A percentile compares a stretch with the other conserved stretches of the same genome.
These are phyloP conservation scores for Penicillium psychrosexuale DNA, from an alignment of 2,329 filamentous ascomycete genomes.

Conservation along the genomic window DNA sequence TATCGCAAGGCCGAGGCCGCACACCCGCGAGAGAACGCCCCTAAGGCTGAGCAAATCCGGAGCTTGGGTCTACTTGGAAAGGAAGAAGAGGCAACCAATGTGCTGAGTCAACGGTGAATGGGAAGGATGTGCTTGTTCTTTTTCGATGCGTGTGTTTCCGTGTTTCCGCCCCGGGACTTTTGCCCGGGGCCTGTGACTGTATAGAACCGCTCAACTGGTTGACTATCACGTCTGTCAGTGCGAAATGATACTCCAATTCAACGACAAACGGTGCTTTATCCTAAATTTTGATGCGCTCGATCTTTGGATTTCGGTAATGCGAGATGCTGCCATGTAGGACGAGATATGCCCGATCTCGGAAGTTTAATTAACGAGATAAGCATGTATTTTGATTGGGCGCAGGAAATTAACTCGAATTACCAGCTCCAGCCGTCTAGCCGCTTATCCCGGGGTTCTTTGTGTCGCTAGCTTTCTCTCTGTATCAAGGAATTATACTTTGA, in stretches of 20 bases:
- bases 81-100: slow-evolving; percentile 72
- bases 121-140: slow-evolving; percentile 24
- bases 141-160: slow-evolving; percentile 27
- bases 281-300: neutral
- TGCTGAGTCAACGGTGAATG: slow-evolving; percentile 35
- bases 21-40: slow-evolving; percentile 73
- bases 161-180: slow-evolving; percentile 25
- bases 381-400: neutral
- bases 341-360: neutral
- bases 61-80: slow-evolving; percentile 80
- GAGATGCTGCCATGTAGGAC: neutral
- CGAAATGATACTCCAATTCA: slow-evolving; percentile 29
- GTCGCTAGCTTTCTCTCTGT: neutral
- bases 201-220: slow-evolving; percentile 33
- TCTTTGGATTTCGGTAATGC: neutral
- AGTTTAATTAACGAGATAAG: neutral
- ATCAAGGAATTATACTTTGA: neutral
- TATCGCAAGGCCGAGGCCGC: slow-evolving; percentile 76
- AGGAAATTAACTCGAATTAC: neutral
- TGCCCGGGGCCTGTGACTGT: slow-evolving; percentile 29
- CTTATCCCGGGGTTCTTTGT: neutral
- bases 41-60: slow-evolving; percentile 80
- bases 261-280: slow-evolving; percentile 9
- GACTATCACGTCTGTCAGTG: slow-evolving; percentile 17
- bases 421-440: neutral